Evolutionary conservation across 225 moss, liverwort and hornwort species (phyloP), one percentile per base, ranked within the genome.

Genomic region (Neckera pumila): DNA sequence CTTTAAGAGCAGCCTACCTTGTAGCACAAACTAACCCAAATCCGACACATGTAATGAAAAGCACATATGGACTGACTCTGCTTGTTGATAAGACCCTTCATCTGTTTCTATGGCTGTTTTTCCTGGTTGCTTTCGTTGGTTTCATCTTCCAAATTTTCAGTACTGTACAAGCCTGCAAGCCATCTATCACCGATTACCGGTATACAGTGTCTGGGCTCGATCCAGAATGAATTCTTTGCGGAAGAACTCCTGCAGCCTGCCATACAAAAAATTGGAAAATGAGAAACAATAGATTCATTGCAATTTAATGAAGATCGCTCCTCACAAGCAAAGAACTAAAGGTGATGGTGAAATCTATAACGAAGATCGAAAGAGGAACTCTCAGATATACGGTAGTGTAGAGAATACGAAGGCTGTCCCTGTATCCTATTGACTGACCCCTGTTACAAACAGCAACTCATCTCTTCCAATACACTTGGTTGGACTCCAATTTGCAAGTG

Each of bases 151-250:
- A 56, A 57, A 13, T 75, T 85, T 40, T 72, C 84, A 15, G 70
- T 86, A 31, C 4, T 59, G 59, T 59, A 56, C 62, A 47, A 83
- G 81, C 63, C 49, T 69, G 84, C 88, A 89, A 87, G 61, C 70
- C 81, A 64, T 83, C 85, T 54, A 82, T 84, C 83, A 85, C 85
- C 4, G 80, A 87, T 64, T 23, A 22, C 36, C 23, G 77, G 12
- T 43, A 21, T 87, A 82, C 72, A 91, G 54, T 43, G 67, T 88
- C 86, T 89, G 81, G 26, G 88, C 77, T 45, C 89, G 89, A 84
- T 92, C 92, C 78, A 65, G 66, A 72, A 90, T 88, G 65, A 88
- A 91, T 67, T 92, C 91, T 87, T 91, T 89, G n/a, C 86, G 91
- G 31, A 64, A 92, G 82, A 74, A 82, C 67, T 34, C 87, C 91